Conservation (phyloP, 1,139 yeast genomes). For the Yarrowia galli region DNA sequence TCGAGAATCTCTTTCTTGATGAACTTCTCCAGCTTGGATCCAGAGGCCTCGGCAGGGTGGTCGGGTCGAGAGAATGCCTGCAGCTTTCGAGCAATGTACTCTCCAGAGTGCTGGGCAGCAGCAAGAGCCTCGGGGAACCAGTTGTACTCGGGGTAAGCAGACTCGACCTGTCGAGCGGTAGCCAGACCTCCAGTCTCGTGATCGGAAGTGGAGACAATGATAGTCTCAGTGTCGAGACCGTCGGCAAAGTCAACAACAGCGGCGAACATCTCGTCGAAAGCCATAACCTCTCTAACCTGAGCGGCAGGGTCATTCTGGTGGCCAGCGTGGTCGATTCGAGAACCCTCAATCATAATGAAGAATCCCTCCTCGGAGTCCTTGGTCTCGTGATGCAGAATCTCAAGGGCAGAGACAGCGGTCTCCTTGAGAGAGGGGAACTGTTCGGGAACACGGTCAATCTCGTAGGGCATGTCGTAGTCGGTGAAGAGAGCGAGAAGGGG, state of each 20-base stretch:
- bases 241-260: slow-evolving; percentile 74
- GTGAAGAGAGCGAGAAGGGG: slow-evolving; percentile 80
- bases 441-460: slow-evolving; percentile 67
- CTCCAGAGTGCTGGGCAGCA: slow-evolving; percentile 76
- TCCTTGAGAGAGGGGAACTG: slow-evolving; percentile 78
- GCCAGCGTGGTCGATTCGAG: slow-evolving; percentile 91
- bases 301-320: slow-evolving; percentile 90
- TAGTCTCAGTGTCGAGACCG: slow-evolving; percentile 69
- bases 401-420: slow-evolving; percentile 72
- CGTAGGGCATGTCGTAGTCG: slow-evolving; percentile 77
- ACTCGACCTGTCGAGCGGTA: slow-evolving; percentile 73
- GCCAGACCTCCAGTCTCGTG: slow-evolving; percentile 92
- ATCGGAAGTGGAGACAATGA: slow-evolving; percentile 79
- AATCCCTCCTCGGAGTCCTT: slow-evolving; percentile 76
- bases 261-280: slow-evolving; percentile 76
- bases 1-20: slow-evolving; percentile 60
- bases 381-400: slow-evolving; percentile 68
- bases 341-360: slow-evolving; percentile 82
- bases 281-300: slow-evolving; percentile 78
- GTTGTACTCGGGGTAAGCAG: slow-evolving; percentile 65
- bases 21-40: slow-evolving; percentile 52
- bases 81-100: slow-evolving; percentile 59
- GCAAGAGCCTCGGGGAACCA: slow-evolving; percentile 80
- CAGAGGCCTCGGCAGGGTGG: slow-evolving; percentile 41
- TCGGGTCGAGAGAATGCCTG: slow-evolving; percentile 44